A percentile compares a stretch with the other conserved stretches of the same genome.
phyloP scores from a whole-genome alignment of 768 basidiomycete species.

The Rhodosporidiobolus sp. region DNA sequence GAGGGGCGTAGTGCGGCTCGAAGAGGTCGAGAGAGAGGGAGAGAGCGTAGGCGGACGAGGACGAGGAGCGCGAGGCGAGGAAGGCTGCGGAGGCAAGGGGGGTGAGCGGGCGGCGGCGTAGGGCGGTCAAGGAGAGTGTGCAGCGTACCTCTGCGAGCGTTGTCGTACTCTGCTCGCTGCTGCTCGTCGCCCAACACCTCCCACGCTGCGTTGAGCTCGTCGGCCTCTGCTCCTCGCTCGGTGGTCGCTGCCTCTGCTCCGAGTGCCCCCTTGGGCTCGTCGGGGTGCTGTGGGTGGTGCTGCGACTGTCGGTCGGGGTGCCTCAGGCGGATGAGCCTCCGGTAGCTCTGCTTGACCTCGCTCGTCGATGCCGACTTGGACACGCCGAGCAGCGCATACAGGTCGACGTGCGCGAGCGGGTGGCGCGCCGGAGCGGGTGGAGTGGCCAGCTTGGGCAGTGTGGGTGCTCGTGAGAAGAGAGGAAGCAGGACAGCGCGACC shows the following conservation, averaged over 20 bases:
- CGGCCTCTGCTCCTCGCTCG: not conserved
- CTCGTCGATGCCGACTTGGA: not conserved
- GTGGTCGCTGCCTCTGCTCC: not conserved
- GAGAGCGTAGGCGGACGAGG: conserved; percentile 8
- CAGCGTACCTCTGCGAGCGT: conserved; percentile 1
- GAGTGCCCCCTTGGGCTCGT: no score
- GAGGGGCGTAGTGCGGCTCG: conserved; percentile 14
- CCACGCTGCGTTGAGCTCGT: conserved; percentile 31
- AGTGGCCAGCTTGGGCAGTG: not conserved
- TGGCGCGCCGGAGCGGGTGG: not conserved
- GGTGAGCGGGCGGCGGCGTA: no score
- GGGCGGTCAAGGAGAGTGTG: no score
- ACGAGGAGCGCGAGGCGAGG: not conserved
- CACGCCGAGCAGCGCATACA: conserved; percentile 17
- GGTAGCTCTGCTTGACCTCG: conserved; percentile 11
- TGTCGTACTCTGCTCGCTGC: conserved; percentile 17
- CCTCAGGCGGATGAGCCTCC: not conserved
- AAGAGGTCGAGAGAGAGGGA: conserved; percentile 34
- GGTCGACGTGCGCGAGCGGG: conserved; percentile 20
- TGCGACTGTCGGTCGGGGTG: conserved; percentile 15
- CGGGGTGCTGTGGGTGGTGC: not conserved
- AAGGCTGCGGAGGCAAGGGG: not conserved
- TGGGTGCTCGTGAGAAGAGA: not conserved
- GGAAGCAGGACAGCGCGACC: no score
- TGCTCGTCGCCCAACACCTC: conserved; percentile 23